Evolutionary conservation across 768 basidiomycete genomes (phyloP).

Genomic region (Mycena venus): DNA sequence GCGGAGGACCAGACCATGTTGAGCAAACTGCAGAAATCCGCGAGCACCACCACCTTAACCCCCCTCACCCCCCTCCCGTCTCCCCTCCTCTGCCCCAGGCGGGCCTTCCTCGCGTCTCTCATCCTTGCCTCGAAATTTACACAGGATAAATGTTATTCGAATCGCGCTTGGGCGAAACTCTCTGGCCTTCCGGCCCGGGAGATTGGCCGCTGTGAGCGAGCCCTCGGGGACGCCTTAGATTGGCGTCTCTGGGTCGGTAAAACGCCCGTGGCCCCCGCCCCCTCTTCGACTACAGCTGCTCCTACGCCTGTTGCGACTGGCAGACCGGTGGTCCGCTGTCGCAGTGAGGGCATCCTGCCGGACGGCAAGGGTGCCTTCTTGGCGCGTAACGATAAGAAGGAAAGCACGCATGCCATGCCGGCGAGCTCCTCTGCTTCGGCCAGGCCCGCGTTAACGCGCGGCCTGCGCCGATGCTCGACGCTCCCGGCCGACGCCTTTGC

Average conservation of each 20-base stretch:
- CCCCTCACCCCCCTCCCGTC: slow-evolving; percentile 66
- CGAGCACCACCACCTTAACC: slow-evolving; percentile 31
- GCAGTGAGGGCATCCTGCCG: slow-evolving; percentile 60
- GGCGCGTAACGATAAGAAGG: slow-evolving; percentile 31
- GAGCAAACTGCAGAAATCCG: slow-evolving; percentile 21
- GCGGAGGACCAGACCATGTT: slow-evolving; percentile 8
- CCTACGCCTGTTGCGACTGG: slow-evolving; percentile 33
- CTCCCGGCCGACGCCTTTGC: slow-evolving; percentile 52
- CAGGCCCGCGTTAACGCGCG: slow-evolving; percentile 22
- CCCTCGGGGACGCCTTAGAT: slow-evolving; percentile 86
- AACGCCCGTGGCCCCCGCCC: slow-evolving; percentile 45
- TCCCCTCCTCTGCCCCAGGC: slow-evolving; percentile 88
- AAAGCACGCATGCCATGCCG: not conserved
- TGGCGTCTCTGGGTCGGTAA: slow-evolving; percentile 97
- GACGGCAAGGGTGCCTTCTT: slow-evolving; percentile 43
- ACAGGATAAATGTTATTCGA: slow-evolving; percentile 94
- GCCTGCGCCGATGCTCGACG: slow-evolving; percentile 58
- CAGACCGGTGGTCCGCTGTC: slow-evolving; percentile 61
- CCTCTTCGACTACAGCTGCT: slow-evolving; percentile 37
- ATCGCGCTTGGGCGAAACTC: slow-evolving; percentile 94
- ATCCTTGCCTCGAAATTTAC: slow-evolving; percentile 94
- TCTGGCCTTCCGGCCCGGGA: slow-evolving; percentile 90
- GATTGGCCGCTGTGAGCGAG: slow-evolving; percentile 90
- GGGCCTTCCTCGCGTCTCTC: slow-evolving; percentile 89
- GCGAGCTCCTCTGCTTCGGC: slow-evolving; percentile 31